Evolutionary conservation across 2,329 filamentous ascomycete species (phyloP).

Genomic region (Chlorencoelia australis): DNA sequence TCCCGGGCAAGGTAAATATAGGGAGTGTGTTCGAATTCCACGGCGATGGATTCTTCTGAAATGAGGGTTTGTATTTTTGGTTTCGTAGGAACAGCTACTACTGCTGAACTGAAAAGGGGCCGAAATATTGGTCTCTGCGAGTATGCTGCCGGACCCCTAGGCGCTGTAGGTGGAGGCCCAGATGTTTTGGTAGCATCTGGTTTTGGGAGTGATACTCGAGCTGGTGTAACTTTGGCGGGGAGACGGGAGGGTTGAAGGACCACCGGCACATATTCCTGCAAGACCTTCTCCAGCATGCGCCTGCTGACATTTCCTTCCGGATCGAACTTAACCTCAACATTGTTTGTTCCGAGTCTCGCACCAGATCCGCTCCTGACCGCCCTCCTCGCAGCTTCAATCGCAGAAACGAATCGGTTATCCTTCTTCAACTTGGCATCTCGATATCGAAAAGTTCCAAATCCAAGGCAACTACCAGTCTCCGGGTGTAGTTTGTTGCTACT

Average conservation of each 20-base stretch:
- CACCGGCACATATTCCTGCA: slow-evolving; percentile 50
- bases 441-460: slow-evolving; percentile 86
- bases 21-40: slow-evolving; percentile 65
- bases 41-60: slow-evolving; percentile 50
- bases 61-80: slow-evolving; percentile 44
- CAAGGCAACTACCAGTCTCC: slow-evolving; percentile 85
- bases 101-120: slow-evolving; percentile 6
- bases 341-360: slow-evolving; percentile 66
- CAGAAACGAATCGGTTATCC: slow-evolving; percentile 43
- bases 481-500: slow-evolving; percentile 94
- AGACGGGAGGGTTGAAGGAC: slow-evolving; percentile 14
- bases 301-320: slow-evolving; percentile 77
- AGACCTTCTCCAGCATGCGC: slow-evolving; percentile 63
- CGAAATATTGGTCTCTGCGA: slow-evolving; percentile 22
- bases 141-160: slow-evolving; percentile 56
- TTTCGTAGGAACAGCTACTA: slow-evolving; percentile 31
- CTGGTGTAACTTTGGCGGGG: slow-evolving; percentile 26
- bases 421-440: slow-evolving; percentile 50
- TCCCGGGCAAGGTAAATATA: slow-evolving; percentile 85
- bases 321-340: slow-evolving; percentile 78
- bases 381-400: slow-evolving; percentile 69
- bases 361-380: slow-evolving; percentile 71
- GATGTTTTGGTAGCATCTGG: slow-evolving; percentile 36
- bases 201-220: slow-evolving; percentile 27
- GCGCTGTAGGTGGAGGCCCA: slow-evolving; percentile 71